phyloP scores from a whole-genome alignment of 2,329 filamentous ascomycete species.

The Alternaria panax region DNA sequence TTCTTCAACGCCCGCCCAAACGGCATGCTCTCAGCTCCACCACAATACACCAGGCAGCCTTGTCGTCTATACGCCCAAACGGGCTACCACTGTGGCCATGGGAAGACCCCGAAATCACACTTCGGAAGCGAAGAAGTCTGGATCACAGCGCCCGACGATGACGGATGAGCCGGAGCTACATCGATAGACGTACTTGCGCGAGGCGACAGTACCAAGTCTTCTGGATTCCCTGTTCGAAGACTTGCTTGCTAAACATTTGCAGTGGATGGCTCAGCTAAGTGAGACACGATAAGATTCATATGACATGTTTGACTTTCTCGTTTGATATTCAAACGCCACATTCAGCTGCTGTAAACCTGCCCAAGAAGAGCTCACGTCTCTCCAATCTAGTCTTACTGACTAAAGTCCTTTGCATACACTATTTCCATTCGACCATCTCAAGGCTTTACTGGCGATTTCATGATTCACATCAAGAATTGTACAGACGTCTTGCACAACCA shows the following conservation, averaged over 20 bases:
- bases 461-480: not conserved
- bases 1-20: not conserved
- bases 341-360: not conserved
- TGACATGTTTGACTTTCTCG: not conserved
- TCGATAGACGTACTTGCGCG: not conserved
- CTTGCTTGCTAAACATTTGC: constrained; percentile 5
- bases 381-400: not conserved
- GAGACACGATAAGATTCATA: not conserved
- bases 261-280: constrained; percentile 15
- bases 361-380: not conserved
- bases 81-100: not conserved
- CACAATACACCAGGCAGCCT: constrained; percentile 7
- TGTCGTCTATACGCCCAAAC: not conserved
- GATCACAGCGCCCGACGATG: not conserved
- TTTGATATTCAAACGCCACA: not conserved
- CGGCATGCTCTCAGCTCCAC: constrained; percentile 7
- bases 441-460: not conserved
- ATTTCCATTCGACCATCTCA: not conserved
- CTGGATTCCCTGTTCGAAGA: constrained; percentile 6
- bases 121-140: not conserved
- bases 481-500: not conserved
- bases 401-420: not conserved
- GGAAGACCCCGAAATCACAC: not conserved
- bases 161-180: not conserved
- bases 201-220: not conserved